These are phyloP conservation scores for Rhizopogon vinicolor DNA, from an alignment of 768 basidiomycete genomes.

Conservation along the genomic window DNA sequence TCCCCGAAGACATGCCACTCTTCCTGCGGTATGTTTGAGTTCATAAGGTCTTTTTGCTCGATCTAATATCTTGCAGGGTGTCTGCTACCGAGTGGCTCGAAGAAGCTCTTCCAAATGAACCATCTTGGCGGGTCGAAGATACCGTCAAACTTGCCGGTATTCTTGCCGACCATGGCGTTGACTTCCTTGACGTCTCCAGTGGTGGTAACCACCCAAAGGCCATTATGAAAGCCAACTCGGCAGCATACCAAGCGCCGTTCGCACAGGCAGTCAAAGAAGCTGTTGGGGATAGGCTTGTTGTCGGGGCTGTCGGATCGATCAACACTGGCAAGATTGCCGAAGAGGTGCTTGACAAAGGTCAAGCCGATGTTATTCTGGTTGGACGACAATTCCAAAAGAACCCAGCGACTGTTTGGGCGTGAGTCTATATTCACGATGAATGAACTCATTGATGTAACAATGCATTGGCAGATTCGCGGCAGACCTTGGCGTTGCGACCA, in stretches of 20 bases:
- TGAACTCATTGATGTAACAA: neutral
- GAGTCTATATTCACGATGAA: neutral
- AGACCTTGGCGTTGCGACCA: constrained; percentile 45
- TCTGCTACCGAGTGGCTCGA: constrained; percentile 77
- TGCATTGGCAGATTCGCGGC: constrained; percentile 38
- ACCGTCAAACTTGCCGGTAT: constrained; percentile 52
- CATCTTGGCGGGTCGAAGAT: constrained; percentile 67
- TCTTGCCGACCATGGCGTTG: constrained; percentile 31
- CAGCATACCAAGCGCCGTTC: constrained; percentile 53
- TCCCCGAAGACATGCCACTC: constrained; percentile 60
- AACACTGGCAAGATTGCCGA: constrained; percentile 38
- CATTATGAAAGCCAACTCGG: constrained; percentile 5
- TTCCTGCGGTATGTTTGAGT: constrained; percentile 51
- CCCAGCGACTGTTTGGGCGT: constrained; percentile 41
- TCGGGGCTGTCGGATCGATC: constrained; percentile 22
- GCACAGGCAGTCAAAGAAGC: constrained; percentile 49
- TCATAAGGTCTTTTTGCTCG: neutral
- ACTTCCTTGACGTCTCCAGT: constrained; percentile 68
- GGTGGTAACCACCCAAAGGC: constrained; percentile 53
- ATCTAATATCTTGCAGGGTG: constrained; percentile 32
- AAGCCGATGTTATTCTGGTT: constrained; percentile 44
- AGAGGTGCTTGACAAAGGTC: constrained; percentile 35
- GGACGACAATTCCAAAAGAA: constrained; percentile 59
- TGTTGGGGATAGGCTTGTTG: constrained; percentile 35
- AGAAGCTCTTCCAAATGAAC: constrained; percentile 49